These are phyloP conservation scores for Fonsecaea multimorphosa DNA, from an alignment of 2,329 filamentous ascomycete genomes.

Conservation along the genomic window DNA sequence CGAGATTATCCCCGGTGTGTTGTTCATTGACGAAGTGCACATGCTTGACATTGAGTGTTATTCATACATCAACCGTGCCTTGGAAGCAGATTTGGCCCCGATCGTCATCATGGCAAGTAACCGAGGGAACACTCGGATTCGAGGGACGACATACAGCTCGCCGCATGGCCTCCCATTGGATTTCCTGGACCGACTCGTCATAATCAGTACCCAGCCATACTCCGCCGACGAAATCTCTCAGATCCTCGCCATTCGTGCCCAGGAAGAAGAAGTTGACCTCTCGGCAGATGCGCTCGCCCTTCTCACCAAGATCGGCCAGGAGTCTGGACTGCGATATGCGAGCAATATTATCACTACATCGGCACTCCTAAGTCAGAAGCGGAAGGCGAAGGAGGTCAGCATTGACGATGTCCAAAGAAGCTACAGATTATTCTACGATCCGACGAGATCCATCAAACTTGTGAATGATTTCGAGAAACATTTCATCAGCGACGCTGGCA, in stretches of 20 bases:
- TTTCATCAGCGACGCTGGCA: constrained; percentile 85
- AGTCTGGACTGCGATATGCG: constrained; percentile 91
- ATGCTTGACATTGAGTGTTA: constrained; percentile 99
- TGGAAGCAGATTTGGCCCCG: constrained; percentile 92
- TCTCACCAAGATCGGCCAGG: constrained; percentile 92
- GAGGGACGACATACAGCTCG: constrained; percentile 89
- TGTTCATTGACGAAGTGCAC: constrained; percentile 99
- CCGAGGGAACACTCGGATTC: constrained; percentile 85
- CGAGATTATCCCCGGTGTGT: constrained; percentile 92
- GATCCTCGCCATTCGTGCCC: constrained; percentile 88
- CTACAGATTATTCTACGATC: constrained; percentile 93
- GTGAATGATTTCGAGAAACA: constrained; percentile 89
- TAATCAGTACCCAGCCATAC: constrained; percentile 92
- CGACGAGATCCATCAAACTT: constrained; percentile 84
- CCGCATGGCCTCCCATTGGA: constrained; percentile 94
- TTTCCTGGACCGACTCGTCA: constrained; percentile 93
- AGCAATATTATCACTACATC: constrained; percentile 97
- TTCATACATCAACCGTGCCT: constrained; percentile 94
- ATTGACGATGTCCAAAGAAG: constrained; percentile 91
- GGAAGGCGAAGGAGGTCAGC: constrained; percentile 80
- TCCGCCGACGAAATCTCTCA: constrained; percentile 82
- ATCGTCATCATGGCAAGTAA: constrained; percentile 99
- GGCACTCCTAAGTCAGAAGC: constrained; percentile 83
- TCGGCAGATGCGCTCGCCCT: constrained; percentile 88
- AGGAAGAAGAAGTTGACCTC: constrained; percentile 94